Conservation (phyloP, 2,329 filamentous ascomycete species). For the Fusarium neocosmosporiellum region DNA sequence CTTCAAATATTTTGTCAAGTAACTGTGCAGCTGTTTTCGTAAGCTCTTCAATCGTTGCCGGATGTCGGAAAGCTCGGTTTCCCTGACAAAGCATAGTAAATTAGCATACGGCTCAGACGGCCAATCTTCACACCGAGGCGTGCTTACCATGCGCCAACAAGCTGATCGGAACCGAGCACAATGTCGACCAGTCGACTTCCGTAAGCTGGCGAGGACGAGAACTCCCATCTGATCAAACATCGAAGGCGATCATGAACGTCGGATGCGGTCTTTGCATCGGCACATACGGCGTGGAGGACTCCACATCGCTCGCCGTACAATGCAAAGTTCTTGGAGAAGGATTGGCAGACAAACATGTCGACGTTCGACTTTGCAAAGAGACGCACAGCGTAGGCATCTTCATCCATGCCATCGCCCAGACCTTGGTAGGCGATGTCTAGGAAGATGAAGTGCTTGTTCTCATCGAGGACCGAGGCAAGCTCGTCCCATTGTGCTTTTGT, state of each 20-base stretch:
- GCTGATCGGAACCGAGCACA: conserved; percentile 16
- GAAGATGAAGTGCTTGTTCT: conserved; percentile 42
- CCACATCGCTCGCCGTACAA: conserved; percentile 52
- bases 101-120: too few relatives aligned
- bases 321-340: conserved; percentile 54
- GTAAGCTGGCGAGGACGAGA: conserved; percentile 29
- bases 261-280: not conserved
- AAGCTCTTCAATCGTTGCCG: not conserved
- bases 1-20: not conserved
- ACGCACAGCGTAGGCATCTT: conserved; percentile 47
- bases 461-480: conserved; percentile 33
- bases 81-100: too few relatives aligned
- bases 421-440: conserved; percentile 54
- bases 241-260: conserved; percentile 24
- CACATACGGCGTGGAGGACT: conserved; percentile 30
- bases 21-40: not conserved
- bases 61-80: not conserved
- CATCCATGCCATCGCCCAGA: conserved; percentile 46
- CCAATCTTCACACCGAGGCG: not conserved
- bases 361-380: conserved; percentile 40
- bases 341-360: conserved; percentile 50
- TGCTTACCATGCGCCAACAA: conserved; percentile 10
- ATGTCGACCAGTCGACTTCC: conserved; percentile 25
- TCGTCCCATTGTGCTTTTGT: conserved; percentile 46
- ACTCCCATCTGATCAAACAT: conserved; percentile 26